Evolutionary conservation across 2,329 filamentous ascomycete species (phyloP), one percentile per base, ranked within the genome.

Genomic region (Microdochium paspali): DNA sequence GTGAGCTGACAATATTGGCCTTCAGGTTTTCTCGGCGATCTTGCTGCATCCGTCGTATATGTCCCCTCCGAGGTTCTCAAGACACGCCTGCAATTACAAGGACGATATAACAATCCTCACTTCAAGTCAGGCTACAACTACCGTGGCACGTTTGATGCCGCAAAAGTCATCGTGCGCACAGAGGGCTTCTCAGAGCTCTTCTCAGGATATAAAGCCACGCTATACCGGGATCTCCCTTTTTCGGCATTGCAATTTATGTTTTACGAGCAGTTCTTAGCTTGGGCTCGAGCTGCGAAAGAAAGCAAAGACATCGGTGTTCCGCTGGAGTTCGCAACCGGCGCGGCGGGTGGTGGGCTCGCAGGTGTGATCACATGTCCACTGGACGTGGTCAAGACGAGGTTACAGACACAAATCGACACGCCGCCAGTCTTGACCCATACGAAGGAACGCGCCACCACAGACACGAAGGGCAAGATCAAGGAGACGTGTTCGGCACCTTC

Each of bases 61-160:
- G 94, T 98, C 4, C 94, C 93, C 3, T 95, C 91, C 12, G 94
- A 98, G 67, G 93, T 98, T 4, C 77, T 98, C 56, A 98, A 98
- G 67, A 98, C 93, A n/a, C 83, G 93, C 23, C 73, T 97, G 44
- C 93, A 98, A 63, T 77, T 98, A 5, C 93, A 98, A 65, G 94
- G 93, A 45, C 87, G 88, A 50, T 86, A 90, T 69, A 95, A 97
- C 67, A 98, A 98, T 61, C 90, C 93, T 1, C 86, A 84, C 67
- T 97, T 97, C 71, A 74, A 82, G 44, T 95, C 89, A 0, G 93
- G 93, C 49, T 98, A 98, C 70, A 98, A 98, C 65, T 98, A 98
- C 65, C 85, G 84, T 57, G 84, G 83, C 39, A 95, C 88, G 2
- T 65, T 83, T 46, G 86, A 98, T 65, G 94, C 93, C 2, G 82